phyloP scores from a whole-genome alignment of 1,284 basidiomycete genomes.

The Heliocybe sulcata region DNA sequence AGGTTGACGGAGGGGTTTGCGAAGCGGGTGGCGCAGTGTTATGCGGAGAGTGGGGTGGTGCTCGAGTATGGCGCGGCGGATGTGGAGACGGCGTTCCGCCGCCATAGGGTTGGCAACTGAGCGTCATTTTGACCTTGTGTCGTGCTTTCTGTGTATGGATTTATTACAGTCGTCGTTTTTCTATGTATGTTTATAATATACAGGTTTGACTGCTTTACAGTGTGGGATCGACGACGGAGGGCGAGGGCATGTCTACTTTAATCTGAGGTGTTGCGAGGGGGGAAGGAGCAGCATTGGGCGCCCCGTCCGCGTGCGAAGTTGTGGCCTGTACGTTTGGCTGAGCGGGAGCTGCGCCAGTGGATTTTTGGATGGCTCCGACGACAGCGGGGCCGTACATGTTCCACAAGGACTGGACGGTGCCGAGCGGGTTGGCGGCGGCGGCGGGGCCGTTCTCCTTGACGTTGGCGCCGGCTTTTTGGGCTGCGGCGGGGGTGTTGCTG shows the following conservation, averaged over 20 bases:
- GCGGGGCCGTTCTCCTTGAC: not conserved
- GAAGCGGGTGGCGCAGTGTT: constrained; percentile 70
- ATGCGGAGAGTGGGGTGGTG: constrained; percentile 59
- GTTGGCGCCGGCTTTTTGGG: not conserved
- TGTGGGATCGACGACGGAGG: not conserved
- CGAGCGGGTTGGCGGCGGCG: constrained; percentile 1
- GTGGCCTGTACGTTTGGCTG: not conserved
- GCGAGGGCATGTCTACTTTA: not conserved
- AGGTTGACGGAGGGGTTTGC: constrained; percentile 65
- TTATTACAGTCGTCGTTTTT: too few species aligned
- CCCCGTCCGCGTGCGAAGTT: not conserved
- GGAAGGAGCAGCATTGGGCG: constrained; percentile 4
- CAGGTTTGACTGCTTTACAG: too few species aligned
- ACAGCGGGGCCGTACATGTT: constrained; percentile 7
- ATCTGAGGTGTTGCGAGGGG: constrained; percentile 24
- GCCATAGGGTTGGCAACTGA: constrained; percentile 44
- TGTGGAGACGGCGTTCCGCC: constrained; percentile 71
- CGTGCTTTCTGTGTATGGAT: too few species aligned
- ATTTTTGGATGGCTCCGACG: not conserved
- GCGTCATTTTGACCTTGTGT: too few species aligned
- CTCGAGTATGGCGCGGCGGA: constrained; percentile 75
- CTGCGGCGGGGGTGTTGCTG: constrained; percentile 30
- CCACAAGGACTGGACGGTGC: constrained; percentile 8
- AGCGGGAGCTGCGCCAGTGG: not conserved
- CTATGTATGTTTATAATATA: too few species aligned